Conservation (phyloP, 2,329 filamentous ascomycete genomes). For the Tolypocladium ovalisporum region DNA sequence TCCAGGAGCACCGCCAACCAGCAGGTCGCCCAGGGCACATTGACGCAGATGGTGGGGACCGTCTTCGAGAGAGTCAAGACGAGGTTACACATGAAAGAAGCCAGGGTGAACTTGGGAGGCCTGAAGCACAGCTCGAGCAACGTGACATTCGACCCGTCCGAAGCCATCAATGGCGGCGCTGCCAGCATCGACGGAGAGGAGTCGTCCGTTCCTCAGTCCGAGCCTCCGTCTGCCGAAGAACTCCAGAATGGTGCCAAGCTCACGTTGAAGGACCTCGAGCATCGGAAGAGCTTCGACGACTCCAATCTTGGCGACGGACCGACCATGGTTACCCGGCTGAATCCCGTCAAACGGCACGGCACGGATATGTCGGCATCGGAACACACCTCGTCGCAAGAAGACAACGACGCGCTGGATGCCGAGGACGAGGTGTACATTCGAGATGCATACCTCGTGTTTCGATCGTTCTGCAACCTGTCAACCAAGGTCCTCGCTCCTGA, state of each 20-base stretch:
- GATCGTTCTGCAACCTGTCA: constrained; percentile 94
- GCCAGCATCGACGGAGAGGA: constrained; percentile 27
- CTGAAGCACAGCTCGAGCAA: constrained; percentile 43
- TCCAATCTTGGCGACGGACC: constrained; percentile 56
- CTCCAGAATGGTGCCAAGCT: constrained; percentile 40
- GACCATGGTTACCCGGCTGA: constrained; percentile 55
- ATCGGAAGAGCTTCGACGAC: constrained; percentile 59
- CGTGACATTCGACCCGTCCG: constrained; percentile 37
- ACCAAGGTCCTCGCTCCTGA: constrained; percentile 85
- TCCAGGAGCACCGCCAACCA: constrained; percentile 92
- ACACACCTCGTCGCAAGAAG: constrained; percentile 41
- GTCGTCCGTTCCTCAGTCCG: constrained; percentile 20
- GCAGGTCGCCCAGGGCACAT: constrained; percentile 89
- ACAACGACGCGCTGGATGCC: constrained; percentile 48
- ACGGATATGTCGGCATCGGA: constrained; percentile 36
- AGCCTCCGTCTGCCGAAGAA: constrained; percentile 15
- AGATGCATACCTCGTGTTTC: constrained; percentile 93
- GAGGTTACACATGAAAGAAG: constrained; percentile 77
- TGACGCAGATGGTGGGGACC: constrained; percentile 97
- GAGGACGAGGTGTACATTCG: constrained; percentile 96
- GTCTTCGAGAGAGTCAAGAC: constrained; percentile 92
- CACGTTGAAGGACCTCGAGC: constrained; percentile 55
- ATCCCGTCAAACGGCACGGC: constrained; percentile 30
- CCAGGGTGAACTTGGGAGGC: constrained; percentile 48
- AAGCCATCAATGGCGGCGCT: constrained; percentile 21